Evolutionary conservation across 345 rosid genomes (phyloP), one percentile per base, ranked within the genome.

Genomic region (Eucalyptus marginata): DNA sequence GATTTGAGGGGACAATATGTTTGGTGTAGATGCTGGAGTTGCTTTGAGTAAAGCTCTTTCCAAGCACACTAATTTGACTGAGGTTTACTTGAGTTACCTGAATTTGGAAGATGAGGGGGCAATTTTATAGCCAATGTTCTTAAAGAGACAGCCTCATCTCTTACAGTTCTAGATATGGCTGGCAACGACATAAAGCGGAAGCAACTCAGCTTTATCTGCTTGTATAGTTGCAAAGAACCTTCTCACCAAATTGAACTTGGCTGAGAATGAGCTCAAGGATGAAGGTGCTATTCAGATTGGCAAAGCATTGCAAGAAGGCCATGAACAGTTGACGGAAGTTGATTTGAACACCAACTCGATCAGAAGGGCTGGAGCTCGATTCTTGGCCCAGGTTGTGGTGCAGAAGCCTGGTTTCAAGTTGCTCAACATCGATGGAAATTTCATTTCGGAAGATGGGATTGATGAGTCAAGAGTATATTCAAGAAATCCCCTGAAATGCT

Each of bases 1-100:
- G 99, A 97, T 92, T 89, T 97, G 89, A 95, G 95, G 95, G 79
- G 99, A 97, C 93, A 97, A 96, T 87, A 94, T 97, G 96, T 97
- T 97, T 90, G 98, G 96, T 87, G 92, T 92, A 44, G 96, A 94
- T 86, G 95, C 95, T 52, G 99, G 98, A 89, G 87, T 95, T 91
- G 92, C 98, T 89, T 92, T 95, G 71, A 93, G 98, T 91, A 96
- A 92, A 92, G 94, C 97, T 88, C 92, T 97, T 89, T 90, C 95
- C 59, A 94, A 93, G 91, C 93, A 92, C 89, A 88, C 92, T 81
- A 91, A 92, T 86, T 91, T 96, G 90, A 94, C 92, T 4, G 99
- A 96, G 94, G 88, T 96, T 86, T 95, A 97, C 93, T 85, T 97
- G 90, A 96, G 98, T 90, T 96, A 94, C 93, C 95, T 97, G 88